Base-by-base conservation (phyloP, 352 stramenopile genomes). In the Globisporangium spiculum region DNA sequence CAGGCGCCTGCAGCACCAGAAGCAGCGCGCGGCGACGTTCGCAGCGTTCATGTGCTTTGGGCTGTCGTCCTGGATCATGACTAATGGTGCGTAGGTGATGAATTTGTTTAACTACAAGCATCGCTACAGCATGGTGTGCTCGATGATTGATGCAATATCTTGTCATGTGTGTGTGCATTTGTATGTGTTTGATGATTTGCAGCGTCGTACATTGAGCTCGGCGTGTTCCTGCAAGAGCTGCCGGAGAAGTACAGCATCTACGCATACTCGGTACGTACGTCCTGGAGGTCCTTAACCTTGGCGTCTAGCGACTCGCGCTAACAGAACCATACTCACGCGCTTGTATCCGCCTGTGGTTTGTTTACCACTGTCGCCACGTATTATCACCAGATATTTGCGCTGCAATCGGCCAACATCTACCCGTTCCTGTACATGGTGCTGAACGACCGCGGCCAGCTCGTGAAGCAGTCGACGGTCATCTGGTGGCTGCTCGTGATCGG, bases 321-420 rank as follows among this genome's bases (percentile, higher is more conserved):
- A 9, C 22, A 16, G 14, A 46, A 2, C 38, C 38, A 46, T 7
- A 46, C 4, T 7, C 18, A 20, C 26, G 26, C 54, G 7, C 12
- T 18, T 46, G 38, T 46, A 18, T 44, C 10, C 12, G 18, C 32
- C 44, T 66, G 14, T 2, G 16, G 4, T 4, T 12, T 55, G 20
- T 32, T 67, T 26, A 26, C 14, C 7, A 36, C 16, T 9, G 4
- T n/a, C 9, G 48, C 3, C 32, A 27, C n/a, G 36, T 30, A 8
- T 22, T 3, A 2, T 24, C 18, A 57, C n/a, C 61, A 87, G 74
- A 89, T 91, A 53, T 78, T 92, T 30, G 84, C 84, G 6, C 70
- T 92, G 1, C 80, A 92, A 63, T 90, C 82, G 4, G 76, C 82
- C 56, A 91, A 92, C 55, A 68, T 91, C 30, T 92, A 91, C 41